Base-by-base conservation (phyloP, 2,329 filamentous ascomycete species). In the Chaetomium sp. region DNA sequence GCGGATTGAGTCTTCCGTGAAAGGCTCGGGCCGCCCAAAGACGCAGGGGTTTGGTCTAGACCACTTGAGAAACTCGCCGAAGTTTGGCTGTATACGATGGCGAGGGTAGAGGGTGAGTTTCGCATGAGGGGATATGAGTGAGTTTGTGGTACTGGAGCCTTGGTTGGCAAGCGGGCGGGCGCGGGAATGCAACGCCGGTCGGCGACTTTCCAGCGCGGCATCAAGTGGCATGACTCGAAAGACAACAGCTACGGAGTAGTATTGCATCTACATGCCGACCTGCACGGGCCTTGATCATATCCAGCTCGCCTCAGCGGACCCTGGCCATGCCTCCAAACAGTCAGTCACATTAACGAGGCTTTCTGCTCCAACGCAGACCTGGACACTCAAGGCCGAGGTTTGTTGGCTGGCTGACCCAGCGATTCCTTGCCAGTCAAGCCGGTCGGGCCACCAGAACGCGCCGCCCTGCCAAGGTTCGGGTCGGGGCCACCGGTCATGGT, bases 401-500 rank as follows among this genome's bases (percentile, higher is more conserved):
- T 60, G 31, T 63, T 66, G 6, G 42, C 42, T 16, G 64, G 64
- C 31, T 66, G 60, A 0, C 56, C 33, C 29, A 66, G 50, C 23
- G 60, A 60, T 1, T 29, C 35, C 45, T 63, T 60, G 8, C 60
- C 45, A 5, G 57, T 49, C 57, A 31, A 31, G n/a, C 57, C 51
- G 7, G 60, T 45, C 2, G 38, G 21, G 42, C 60, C 47, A 5
- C 57, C 57, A 6, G 50, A 23, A 13, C 61, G 57, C 8, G 60
- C 45, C 1, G 60, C 64, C 56, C 35, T 53, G 35, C 51, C 57
- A 33, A 58, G 25, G 12, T 66, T 60, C 4, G 25, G 29, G 31
- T 63, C 60, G 1, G 49, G 47, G 12, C 65, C 65, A 23, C 54
- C 62, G 12, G 65, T 63, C 51, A 65, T 62, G 57, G n/a, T 31